Conservation (phyloP, 2,329 filamentous ascomycete species). For the Cladosporium austrohemisphaericum region DNA sequence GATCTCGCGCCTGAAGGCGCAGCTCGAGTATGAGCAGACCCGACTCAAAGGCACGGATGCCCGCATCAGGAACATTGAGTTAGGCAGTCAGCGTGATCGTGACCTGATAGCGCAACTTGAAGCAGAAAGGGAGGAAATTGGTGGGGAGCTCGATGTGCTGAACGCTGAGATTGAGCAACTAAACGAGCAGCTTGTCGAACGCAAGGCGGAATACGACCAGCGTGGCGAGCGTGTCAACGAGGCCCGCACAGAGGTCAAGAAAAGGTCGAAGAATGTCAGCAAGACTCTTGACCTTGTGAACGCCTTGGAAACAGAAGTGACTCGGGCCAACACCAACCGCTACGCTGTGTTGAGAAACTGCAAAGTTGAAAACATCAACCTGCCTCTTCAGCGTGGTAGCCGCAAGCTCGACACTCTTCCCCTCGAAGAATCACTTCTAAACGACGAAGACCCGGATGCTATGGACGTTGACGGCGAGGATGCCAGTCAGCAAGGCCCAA, state of each 20-base stretch:
- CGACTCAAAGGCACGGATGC: constrained; percentile 66
- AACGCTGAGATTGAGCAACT: constrained; percentile 74
- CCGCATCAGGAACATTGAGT: constrained; percentile 66
- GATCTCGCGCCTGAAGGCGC: constrained; percentile 58
- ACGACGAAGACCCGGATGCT: constrained; percentile 69
- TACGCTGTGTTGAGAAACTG: constrained; percentile 83
- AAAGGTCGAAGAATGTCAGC: constrained; percentile 80
- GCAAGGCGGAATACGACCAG: constrained; percentile 63
- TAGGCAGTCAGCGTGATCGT: constrained; percentile 62
- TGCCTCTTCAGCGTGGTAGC: constrained; percentile 73
- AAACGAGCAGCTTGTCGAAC: constrained; percentile 65
- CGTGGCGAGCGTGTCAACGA: constrained; percentile 74
- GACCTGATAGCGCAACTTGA: constrained; percentile 67
- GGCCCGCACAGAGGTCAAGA: constrained; percentile 75
- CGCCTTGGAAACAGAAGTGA: constrained; percentile 76
- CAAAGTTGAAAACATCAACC: constrained; percentile 86
- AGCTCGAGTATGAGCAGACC: constrained; percentile 64
- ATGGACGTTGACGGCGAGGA: constrained; percentile 85
- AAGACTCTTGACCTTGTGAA: constrained; percentile 69
- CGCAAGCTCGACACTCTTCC: constrained; percentile 73
- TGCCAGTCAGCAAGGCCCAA: constrained; percentile 46
- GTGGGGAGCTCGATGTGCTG: constrained; percentile 67
- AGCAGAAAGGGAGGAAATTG: constrained; percentile 68
- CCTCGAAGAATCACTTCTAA: constrained; percentile 70
- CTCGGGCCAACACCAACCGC: constrained; percentile 77